Conservation (phyloP, 495 filamentous ascomycete genomes). For the Penicilliopsis zonata region DNA sequence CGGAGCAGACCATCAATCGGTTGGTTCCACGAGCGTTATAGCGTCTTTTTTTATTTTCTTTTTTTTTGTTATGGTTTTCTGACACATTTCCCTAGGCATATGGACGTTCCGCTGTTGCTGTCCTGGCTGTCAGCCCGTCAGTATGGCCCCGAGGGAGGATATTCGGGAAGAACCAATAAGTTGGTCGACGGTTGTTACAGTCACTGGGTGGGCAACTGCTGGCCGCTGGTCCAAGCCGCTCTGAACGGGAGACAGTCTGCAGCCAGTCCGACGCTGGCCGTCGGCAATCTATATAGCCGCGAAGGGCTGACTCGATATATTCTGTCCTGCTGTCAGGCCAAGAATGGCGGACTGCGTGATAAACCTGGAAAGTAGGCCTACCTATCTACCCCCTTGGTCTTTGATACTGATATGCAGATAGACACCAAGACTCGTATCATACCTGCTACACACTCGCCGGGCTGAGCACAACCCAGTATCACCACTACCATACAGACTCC, state of each 20-base stretch:
- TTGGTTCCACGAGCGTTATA: constrained; percentile 11
- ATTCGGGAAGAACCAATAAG: constrained; percentile 92
- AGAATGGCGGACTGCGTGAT: constrained; percentile 75
- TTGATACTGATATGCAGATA: constrained; percentile 15
- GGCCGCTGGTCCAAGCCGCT: constrained; percentile 78
- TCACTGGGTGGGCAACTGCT: constrained; percentile 93
- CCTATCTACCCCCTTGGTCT: neutral
- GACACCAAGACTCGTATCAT: constrained; percentile 79
- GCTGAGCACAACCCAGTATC: constrained; percentile 68
- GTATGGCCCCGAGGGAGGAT: constrained; percentile 83
- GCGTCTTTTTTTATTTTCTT: no score
- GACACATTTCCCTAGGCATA: constrained; percentile 38
- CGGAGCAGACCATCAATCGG: constrained; percentile 55
- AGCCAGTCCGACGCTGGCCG: constrained; percentile 7
- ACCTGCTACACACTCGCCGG: constrained; percentile 83
- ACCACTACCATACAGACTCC: constrained; percentile 48
- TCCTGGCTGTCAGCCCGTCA: constrained; percentile 85
- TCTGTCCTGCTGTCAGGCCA: constrained; percentile 71
- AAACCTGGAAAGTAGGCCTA: constrained; percentile 77
- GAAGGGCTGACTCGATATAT: constrained; percentile 84
- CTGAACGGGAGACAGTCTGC: constrained; percentile 37
- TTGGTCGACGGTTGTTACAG: constrained; percentile 96
- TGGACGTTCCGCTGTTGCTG: constrained; percentile 65
- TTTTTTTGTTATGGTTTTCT: no score
- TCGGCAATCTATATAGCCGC: constrained; percentile 57